A percentile compares a stretch with the other conserved stretches of the same genome.
Conservation (phyloP, 176 grass and related monocot species). For the Pharus latifolius region DNA sequence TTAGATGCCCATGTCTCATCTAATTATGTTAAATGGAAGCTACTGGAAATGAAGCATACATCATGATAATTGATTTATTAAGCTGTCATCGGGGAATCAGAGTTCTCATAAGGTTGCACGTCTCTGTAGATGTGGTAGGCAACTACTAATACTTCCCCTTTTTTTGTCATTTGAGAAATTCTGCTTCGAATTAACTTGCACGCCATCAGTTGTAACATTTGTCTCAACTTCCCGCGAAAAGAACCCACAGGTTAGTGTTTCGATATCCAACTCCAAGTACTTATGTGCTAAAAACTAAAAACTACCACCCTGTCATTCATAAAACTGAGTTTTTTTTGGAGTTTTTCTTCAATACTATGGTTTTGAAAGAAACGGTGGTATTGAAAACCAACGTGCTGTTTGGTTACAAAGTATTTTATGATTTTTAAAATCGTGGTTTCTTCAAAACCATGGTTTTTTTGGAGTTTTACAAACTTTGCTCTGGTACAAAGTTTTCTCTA, state of each 20-base stretch:
- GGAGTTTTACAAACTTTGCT: no score
- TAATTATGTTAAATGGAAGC: neutral
- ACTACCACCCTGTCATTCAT: no score
- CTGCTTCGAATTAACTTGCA: neutral
- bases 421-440: no score
- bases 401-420: no score
- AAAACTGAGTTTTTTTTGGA: no score
- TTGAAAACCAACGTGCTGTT: no score
- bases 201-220: neutral
- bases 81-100: neutral
- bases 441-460: no score
- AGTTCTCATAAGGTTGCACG: conserved; percentile 12
- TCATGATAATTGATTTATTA: neutral
- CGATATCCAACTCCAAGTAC: no score
- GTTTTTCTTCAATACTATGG: no score
- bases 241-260: neutral
- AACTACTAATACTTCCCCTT: neutral
- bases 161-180: neutral
- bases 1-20: neutral
- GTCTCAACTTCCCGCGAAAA: neutral
- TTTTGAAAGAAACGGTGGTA: no score
- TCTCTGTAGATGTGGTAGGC: conserved; percentile 20
- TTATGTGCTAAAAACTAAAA: no score
- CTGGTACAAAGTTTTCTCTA: no score
- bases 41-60: neutral